These are phyloP conservation scores for Eremothecium sinecaudum DNA, from an alignment of 1,139 yeast species.

Conservation along the genomic window DNA sequence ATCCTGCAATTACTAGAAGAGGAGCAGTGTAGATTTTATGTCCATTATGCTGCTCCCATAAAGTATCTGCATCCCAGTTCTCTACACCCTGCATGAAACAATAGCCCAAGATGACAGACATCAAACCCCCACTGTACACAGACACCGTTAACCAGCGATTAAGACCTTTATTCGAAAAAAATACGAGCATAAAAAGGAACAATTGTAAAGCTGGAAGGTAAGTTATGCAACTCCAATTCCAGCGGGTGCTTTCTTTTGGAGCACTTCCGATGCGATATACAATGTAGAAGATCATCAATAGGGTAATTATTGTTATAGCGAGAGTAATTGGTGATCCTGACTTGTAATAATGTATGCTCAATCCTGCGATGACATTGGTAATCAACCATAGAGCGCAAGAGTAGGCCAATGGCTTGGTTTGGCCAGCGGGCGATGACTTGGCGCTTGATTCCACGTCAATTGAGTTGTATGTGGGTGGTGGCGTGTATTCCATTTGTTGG, in stretches of 20 bases:
- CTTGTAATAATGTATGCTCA: background rate
- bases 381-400: slow-evolving; percentile 2
- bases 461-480: slow-evolving; percentile 5
- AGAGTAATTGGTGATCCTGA: slow-evolving; percentile 1
- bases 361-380: slow-evolving; percentile 1
- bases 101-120: background rate
- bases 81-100: slow-evolving; percentile 1
- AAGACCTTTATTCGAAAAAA: slow-evolving; percentile 1
- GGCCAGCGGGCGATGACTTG: background rate
- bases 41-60: slow-evolving; percentile 2
- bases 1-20: slow-evolving; percentile 2
- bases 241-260: background rate
- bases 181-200: slow-evolving; percentile 1
- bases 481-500: slow-evolving; percentile 5
- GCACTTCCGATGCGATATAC: background rate
- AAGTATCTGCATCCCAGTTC: slow-evolving; percentile 2
- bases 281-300: slow-evolving; percentile 1
- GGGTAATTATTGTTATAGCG: background rate
- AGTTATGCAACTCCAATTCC: slow-evolving; percentile 1
- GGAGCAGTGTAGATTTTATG: background rate
- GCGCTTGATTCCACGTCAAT: slow-evolving; percentile 1
- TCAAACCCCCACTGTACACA: background rate
- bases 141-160: slow-evolving; percentile 1
- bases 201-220: slow-evolving; percentile 1
- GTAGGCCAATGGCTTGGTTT: background rate